Percentiles rank a stretch among this genome's conserved stretches.
Evolutionary conservation across 2,329 filamentous ascomycete genomes (phyloP).

Genomic region (Verticillium nonalfalfae): DNA sequence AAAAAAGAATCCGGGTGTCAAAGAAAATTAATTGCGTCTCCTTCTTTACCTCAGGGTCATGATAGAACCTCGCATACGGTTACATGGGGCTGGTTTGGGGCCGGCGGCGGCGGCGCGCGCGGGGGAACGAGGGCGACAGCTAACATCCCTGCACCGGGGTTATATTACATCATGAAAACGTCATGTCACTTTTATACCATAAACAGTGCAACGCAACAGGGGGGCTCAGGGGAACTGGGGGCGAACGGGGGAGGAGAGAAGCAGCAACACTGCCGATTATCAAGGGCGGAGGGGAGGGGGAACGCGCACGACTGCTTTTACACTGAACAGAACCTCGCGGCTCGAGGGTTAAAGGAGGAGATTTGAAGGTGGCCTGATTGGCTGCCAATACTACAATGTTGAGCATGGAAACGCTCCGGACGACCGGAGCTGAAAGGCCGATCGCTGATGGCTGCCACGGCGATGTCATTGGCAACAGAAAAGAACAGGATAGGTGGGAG

Average conservation of each 20-base stretch:
- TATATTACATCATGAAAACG: neutral
- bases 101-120: too few species aligned
- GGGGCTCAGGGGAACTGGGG: neutral
- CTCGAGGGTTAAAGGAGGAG: neutral
- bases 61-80: neutral
- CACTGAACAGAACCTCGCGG: neutral
- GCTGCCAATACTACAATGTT: neutral
- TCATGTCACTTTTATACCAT: neutral
- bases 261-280: too few species aligned
- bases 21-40: too few species aligned
- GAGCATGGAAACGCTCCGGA: neutral
- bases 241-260: neutral
- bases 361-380: neutral
- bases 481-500: neutral
- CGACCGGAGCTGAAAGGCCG: neutral
- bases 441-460: neutral
- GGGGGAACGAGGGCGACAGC: neutral
- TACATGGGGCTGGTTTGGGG: neutral
- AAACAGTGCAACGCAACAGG: neutral
- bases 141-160: neutral
- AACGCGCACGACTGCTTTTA: too few species aligned
- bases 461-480: neutral
- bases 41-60: too few species aligned
- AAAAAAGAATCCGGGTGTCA: neutral
- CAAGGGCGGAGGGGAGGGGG: too few species aligned